These are phyloP conservation scores for Phytophthora sojae DNA, from an alignment of 352 stramenopile genomes.

Conservation along the genomic window DNA sequence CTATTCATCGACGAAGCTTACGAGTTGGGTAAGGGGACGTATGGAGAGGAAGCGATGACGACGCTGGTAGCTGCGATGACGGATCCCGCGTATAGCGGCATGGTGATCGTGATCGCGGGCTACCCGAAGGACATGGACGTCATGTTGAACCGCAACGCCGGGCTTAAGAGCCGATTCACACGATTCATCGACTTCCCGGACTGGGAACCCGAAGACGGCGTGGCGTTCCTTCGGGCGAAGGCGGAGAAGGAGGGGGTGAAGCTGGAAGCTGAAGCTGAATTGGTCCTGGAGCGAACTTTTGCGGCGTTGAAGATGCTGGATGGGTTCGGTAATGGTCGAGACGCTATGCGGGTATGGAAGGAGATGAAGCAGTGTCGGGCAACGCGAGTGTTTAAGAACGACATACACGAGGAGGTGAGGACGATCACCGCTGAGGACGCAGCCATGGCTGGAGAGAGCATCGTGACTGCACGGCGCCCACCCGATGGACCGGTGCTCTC, in stretches of 20 bases:
- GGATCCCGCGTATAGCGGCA: constrained; percentile 75
- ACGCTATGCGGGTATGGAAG: constrained; percentile 76
- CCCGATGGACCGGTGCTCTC: constrained; percentile 42
- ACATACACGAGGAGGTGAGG: constrained; percentile 50
- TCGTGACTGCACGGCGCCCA: constrained; percentile 53
- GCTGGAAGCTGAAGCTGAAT: constrained; percentile 38
- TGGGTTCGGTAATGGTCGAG: constrained; percentile 78
- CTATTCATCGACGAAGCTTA: constrained; percentile 96
- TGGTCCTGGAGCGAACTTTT: constrained; percentile 46
- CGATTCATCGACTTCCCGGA: constrained; percentile 91
- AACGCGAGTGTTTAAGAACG: constrained; percentile 50
- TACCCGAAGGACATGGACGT: constrained; percentile 90
- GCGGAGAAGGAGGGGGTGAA: constrained; percentile 50
- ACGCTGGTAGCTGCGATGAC: constrained; percentile 92
- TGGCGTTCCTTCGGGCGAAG: constrained; percentile 65
- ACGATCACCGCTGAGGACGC: constrained; percentile 58
- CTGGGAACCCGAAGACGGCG: constrained; percentile 85
- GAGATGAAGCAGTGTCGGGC: constrained; percentile 69
- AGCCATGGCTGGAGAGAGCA: constrained; percentile 36
- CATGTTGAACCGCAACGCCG: constrained; percentile 92
- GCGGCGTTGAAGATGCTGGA: constrained; percentile 49
- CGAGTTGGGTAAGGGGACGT: constrained; percentile 85
- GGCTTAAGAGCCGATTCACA: constrained; percentile 93
- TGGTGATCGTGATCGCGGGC: constrained; percentile 92
- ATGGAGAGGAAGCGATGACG: constrained; percentile 90